Percentiles rank a stretch among this genome's conserved stretches.
These are phyloP conservation scores for Podospora pseudoanserina DNA, from an alignment of 495 filamentous ascomycete species.

Conservation along the genomic window DNA sequence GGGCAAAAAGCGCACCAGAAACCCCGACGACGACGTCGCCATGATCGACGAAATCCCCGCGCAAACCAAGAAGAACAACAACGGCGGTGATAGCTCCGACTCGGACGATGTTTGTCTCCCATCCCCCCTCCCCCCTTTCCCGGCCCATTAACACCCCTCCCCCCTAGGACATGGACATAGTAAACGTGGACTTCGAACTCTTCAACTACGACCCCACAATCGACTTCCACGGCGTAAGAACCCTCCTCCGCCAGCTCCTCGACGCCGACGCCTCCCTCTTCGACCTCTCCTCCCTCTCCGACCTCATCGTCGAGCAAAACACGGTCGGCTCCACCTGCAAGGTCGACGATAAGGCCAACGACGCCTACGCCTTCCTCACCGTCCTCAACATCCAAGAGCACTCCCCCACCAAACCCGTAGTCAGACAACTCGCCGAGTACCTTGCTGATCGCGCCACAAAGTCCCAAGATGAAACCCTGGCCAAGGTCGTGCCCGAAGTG, in stretches of 20 bases:
- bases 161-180: conserved; percentile 69
- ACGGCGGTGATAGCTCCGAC: conserved; percentile 15
- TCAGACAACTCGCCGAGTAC: conserved; percentile 69
- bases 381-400: conserved; percentile 83
- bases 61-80: conserved; percentile 1
- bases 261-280: conserved; percentile 81
- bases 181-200: conserved; percentile 97
- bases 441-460: conserved; percentile 56
- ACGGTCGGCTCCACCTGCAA: conserved; percentile 92
- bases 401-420: conserved; percentile 60
- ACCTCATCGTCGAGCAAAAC: conserved; percentile 85
- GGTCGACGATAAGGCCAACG: conserved; percentile 86
- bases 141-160: neutral
- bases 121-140: neutral
- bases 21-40: conserved; percentile 20
- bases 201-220: conserved; percentile 88
- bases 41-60: conserved; percentile 9
- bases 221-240: conserved; percentile 94
- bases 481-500: conserved; percentile 20
- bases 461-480: conserved; percentile 14
- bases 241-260: conserved; percentile 87
- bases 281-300: conserved; percentile 78
- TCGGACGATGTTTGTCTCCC: conserved; percentile 12
- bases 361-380: conserved; percentile 92
- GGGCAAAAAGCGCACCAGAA: conserved; percentile 27